phyloP scores from a whole-genome alignment of 202 grass and related monocot genomes.

The Elaeis oleifera region DNA sequence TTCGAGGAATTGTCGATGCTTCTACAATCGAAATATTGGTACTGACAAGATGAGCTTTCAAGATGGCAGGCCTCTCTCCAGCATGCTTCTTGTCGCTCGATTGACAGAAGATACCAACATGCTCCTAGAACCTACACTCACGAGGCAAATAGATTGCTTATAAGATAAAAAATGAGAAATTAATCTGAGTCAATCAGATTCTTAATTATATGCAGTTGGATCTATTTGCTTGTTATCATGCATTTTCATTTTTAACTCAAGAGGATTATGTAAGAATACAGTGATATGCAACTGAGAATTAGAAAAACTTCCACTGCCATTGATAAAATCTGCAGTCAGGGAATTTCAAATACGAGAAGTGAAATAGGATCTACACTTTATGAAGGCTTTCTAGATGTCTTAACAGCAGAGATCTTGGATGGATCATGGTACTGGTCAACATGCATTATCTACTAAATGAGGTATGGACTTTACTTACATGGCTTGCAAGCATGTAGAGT shows the following conservation, averaged over 20 bases:
- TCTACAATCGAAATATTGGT: conserved; percentile 63
- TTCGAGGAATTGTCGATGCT: conserved; percentile 23
- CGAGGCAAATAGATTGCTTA: not conserved
- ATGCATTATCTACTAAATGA: not conserved
- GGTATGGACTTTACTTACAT: conserved; percentile 30
- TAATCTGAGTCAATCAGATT: not conserved
- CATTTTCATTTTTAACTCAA: too few relatives aligned
- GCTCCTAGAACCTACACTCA: conserved; percentile 66
- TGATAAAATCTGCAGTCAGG: too few relatives aligned
- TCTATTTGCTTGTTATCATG: too few relatives aligned
- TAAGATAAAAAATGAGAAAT: not conserved
- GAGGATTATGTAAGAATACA: too few relatives aligned
- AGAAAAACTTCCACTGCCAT: too few relatives aligned
- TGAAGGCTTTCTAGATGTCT: too few relatives aligned
- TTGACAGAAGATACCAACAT: conserved; percentile 85
- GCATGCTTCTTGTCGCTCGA: conserved; percentile 67
- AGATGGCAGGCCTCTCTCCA: conserved; percentile 68
- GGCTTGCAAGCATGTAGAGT: conserved; percentile 98
- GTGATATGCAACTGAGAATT: too few relatives aligned
- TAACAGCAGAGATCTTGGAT: too few relatives aligned
- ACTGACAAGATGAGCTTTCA: conserved; percentile 42
- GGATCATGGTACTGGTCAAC: not conserved
- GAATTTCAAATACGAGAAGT: too few relatives aligned
- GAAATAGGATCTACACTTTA: too few relatives aligned
- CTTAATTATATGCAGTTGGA: not conserved